phyloP scores from a whole-genome alignment of 805 yeast genomes.

The Sugiyamaella mastotermitis region DNA sequence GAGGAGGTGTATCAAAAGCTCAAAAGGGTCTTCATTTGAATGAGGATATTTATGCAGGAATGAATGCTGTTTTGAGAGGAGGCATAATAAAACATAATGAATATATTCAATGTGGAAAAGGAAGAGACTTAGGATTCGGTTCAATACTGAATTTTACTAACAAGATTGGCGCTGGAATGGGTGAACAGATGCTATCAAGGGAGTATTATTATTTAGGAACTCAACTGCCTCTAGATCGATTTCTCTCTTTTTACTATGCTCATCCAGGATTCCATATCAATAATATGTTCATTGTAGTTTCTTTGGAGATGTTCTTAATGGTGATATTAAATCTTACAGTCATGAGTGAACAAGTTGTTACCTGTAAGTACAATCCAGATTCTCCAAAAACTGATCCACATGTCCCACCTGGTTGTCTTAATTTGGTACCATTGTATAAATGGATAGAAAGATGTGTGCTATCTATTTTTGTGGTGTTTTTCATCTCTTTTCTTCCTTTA shows the following conservation, averaged over 20 bases:
- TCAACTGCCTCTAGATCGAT: constrained; percentile 80
- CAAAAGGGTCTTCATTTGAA: constrained; percentile 89
- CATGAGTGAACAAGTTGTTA: constrained; percentile 61
- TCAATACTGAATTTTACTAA: constrained; percentile 90
- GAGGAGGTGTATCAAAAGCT: constrained; percentile 95
- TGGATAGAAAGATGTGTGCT: constrained; percentile 88
- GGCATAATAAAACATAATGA: constrained; percentile 95
- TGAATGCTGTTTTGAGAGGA: constrained; percentile 82
- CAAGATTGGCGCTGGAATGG: constrained; percentile 98
- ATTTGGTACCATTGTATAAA: constrained; percentile 74
- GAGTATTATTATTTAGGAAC: constrained; percentile 91
- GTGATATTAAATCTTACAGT: constrained; percentile 76
- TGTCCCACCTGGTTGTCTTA: constrained; percentile 78
- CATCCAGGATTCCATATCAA: constrained; percentile 96
- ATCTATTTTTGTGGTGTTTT: constrained; percentile 88
- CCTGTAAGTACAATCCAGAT: constrained; percentile 61
- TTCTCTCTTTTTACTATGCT: constrained; percentile 89
- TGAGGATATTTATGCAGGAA: constrained; percentile 95
- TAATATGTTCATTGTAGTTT: constrained; percentile 77
- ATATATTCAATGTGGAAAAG: constrained; percentile 94
- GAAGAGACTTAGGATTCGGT: constrained; percentile 90
- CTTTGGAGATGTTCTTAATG: constrained; percentile 82
- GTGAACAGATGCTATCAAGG: constrained; percentile 87
- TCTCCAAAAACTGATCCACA: constrained; percentile 69
- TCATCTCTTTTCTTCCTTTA: constrained; percentile 84